A percentile compares a stretch with the other conserved stretches of the same genome.
phyloP scores from a whole-genome alignment of 164 flowering plant genomes.

The Cinnamomum chago region DNA sequence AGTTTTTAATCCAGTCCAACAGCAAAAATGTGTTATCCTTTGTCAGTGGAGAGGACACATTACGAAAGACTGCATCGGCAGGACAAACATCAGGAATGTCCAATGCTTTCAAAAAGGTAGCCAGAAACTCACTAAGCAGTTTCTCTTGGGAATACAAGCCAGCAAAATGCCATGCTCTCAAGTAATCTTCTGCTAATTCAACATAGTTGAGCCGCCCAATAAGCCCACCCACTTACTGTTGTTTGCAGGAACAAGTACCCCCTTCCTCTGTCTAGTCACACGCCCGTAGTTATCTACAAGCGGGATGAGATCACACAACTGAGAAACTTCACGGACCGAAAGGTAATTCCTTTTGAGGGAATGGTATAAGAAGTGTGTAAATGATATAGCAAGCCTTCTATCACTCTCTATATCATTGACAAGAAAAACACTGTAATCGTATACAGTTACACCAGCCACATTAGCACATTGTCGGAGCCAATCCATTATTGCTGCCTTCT shows the following conservation, averaged over 20 bases:
- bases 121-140: constrained; percentile 34
- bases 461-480: constrained; percentile 16
- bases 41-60: constrained; percentile 41
- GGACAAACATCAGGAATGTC: constrained; percentile 57
- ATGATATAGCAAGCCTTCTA: constrained; percentile 11
- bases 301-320: constrained; percentile 36
- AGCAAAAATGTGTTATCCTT: constrained; percentile 47
- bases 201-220: constrained; percentile 40
- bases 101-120: constrained; percentile 25
- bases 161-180: constrained; percentile 29
- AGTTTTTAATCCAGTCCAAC: constrained; percentile 43
- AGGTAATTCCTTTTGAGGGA: constrained; percentile 14
- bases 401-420: neutral
- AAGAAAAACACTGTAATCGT: constrained; percentile 1
- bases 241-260: constrained; percentile 56
- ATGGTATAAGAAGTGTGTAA: constrained; percentile 31
- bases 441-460: neutral
- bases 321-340: constrained; percentile 7
- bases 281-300: constrained; percentile 40
- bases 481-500: neutral
- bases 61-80: constrained; percentile 43
- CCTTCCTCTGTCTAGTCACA: constrained; percentile 16
- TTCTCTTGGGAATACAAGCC: constrained; percentile 23
- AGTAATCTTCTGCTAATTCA: constrained; percentile 50
- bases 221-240: constrained; percentile 53